Evolutionary conservation across 306 rosid genomes (phyloP).

Genomic region (Vachellia pachyceras): DNA sequence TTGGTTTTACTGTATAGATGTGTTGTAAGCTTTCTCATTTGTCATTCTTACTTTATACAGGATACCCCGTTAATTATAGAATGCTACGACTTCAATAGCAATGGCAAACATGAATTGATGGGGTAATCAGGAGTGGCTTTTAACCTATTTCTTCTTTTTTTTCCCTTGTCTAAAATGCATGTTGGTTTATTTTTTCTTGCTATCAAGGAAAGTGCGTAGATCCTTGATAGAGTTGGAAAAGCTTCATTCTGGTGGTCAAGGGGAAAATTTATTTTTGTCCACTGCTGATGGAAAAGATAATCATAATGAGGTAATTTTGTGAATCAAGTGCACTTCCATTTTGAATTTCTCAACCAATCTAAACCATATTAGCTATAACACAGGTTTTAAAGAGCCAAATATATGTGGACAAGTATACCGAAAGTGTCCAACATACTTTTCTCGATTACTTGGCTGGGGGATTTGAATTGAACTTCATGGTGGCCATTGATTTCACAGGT

Average conservation of each 20-base stretch:
- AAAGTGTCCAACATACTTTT: conserved; percentile 69
- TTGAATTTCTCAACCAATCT: conserved; percentile 13
- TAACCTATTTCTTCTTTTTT: conserved; percentile 1
- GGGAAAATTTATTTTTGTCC: conserved; percentile 55
- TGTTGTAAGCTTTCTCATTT: conserved; percentile 39
- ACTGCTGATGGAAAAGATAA: conserved; percentile 57
- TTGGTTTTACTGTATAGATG: conserved; percentile 1
- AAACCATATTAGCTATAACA: conserved; percentile 36
- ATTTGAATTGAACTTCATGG: conserved; percentile 80
- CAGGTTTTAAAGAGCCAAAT: conserved; percentile 74
- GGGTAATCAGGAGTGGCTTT: conserved; percentile 56
- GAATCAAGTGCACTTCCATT: conserved; percentile 11
- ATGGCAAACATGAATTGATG: conserved; percentile 78
- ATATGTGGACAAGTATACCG: conserved; percentile 67
- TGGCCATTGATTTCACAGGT: conserved; percentile 88
- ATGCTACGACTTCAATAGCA: conserved; percentile 79
- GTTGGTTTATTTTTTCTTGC: conserved; percentile 29
- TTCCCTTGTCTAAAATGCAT: conserved; percentile 31
- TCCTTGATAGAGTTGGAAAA: conserved; percentile 74
- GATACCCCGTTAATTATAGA: conserved; percentile 72
- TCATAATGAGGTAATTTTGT: conserved; percentile 58
- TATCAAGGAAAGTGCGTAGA: conserved; percentile 65
- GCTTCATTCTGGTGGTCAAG: conserved; percentile 57
- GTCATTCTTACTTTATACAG: conserved; percentile 52
- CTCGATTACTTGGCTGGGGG: conserved; percentile 83